Base-by-base conservation (phyloP, 1,284 basidiomycete species). In the Leccinum colubrinum region DNA sequence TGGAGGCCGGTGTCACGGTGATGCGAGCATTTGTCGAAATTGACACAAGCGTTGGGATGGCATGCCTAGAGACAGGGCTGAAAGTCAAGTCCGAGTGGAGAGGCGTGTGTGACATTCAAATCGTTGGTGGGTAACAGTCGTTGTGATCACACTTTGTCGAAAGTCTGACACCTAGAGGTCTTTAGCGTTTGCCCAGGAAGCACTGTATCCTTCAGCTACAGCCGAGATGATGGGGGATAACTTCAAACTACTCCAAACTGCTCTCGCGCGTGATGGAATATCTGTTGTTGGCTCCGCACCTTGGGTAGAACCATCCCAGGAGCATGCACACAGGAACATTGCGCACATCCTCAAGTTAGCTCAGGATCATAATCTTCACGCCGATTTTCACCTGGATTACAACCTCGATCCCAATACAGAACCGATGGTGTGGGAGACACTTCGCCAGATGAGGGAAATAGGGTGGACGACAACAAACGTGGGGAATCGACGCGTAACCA, bases 301-400 rank as follows among this genome's bases (percentile, higher is more conserved):
- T 0, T 87, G 87, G 71, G 84, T 87, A 37, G 86, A 88, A 67
- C 77, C 79, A 50, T 81, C 77, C 17, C 65, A 70, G 22, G 72
- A 74, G 30, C 79, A 81, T 61, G 80, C 83, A 14, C 79, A 80
- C 67, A 72, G 72, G 66, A 88, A 88, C 68, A 83, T 87, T 39
- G 69, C 70, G n/a, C 77, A 82, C 64, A 71, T 87, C 55, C 76
- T 88, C 67, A 74, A 64, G 48, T 74, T 83, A 53, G 83, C 84
- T 3, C 67, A 71, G 56, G 68, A 70, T 35, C 67, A 74, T 58
- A 63, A 67, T 22, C 72, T 82, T 12, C 80, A 84, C 66, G 78
- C 80, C 56, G 86, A 88, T 70, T 87, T 88, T 69, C 86, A 89
- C 70, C 79, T 88, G 33, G 86, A 88, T 73, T 88, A 85, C 73